phyloP scores from a whole-genome alignment of 73 alveolate species.

The Paramecium biaurelia region DNA sequence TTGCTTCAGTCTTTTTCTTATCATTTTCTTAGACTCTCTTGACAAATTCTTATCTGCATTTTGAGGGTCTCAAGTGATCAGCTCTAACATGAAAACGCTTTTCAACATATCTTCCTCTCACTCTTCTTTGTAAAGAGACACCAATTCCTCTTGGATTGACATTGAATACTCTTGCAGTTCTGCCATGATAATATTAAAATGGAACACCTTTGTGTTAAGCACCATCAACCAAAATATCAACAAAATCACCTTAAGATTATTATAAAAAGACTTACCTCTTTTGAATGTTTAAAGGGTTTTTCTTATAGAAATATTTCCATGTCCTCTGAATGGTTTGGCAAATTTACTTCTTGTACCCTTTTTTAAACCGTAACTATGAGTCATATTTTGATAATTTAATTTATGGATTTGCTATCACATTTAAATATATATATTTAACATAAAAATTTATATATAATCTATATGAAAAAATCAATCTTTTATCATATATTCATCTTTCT shows the following conservation, averaged over 20 bases:
- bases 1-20: slow-evolving; percentile 77
- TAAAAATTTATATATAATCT: neutral
- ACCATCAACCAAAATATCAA: slow-evolving; percentile 91
- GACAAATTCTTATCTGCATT: slow-evolving; percentile 96
- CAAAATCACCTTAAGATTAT: slow-evolving; percentile 80
- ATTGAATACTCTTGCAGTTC: slow-evolving; percentile 92
- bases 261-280: slow-evolving; percentile 76
- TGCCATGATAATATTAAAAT: slow-evolving; percentile 86
- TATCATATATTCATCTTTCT: slow-evolving; percentile 24
- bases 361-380: slow-evolving; percentile 91
- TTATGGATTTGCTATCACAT: slow-evolving; percentile 44
- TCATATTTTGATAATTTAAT: slow-evolving; percentile 71
- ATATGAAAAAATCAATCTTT: neutral
- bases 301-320: slow-evolving; percentile 83
- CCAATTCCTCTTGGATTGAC: slow-evolving; percentile 86
- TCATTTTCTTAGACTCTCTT: slow-evolving; percentile 90
- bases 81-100: slow-evolving; percentile 92
- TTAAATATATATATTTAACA: neutral
- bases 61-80: slow-evolving; percentile 90
- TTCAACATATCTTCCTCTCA: slow-evolving; percentile 84
- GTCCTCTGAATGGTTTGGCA: slow-evolving; percentile 84
- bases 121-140: slow-evolving; percentile 82
- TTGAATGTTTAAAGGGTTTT: slow-evolving; percentile 77
- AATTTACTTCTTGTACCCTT: slow-evolving; percentile 93
- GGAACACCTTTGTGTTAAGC: slow-evolving; percentile 95